Evolutionary conservation across 306 rosid species (phyloP).

Genomic region (Crotalaria pallida): DNA sequence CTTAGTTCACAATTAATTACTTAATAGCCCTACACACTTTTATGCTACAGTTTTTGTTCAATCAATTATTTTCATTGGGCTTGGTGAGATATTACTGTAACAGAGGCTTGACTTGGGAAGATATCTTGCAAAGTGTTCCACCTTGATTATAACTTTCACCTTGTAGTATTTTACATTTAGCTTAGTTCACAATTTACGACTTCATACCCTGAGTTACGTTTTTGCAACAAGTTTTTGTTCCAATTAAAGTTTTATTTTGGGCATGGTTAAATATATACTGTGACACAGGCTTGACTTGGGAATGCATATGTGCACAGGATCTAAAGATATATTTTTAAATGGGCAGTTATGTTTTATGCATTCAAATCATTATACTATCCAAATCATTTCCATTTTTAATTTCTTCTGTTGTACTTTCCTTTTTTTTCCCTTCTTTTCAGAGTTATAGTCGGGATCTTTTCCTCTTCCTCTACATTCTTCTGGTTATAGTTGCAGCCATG

Average conservation of each 20-base stretch:
- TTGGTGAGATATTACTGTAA: not conserved
- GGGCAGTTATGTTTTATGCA: not conserved
- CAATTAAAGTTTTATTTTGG: not conserved
- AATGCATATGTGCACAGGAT: not conserved
- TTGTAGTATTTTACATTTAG: not conserved
- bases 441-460: slow-evolving; percentile 90
- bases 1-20: not conserved
- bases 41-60: not conserved
- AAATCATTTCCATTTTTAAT: not conserved
- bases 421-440: slow-evolving; percentile 41
- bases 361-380: slow-evolving; percentile 4
- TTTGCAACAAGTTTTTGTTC: slow-evolving; percentile 2
- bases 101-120: slow-evolving; percentile 7
- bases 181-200: not conserved
- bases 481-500: slow-evolving; percentile 86
- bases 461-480: slow-evolving; percentile 81
- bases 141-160: not conserved
- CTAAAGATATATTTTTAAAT: not conserved
- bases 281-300: slow-evolving; percentile 3
- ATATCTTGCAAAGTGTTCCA: not conserved
- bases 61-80: not conserved
- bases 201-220: not conserved
- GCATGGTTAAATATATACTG: slow-evolving; percentile 10
- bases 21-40: not conserved
- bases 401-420: slow-evolving; percentile 9